Evolutionary conservation across 78 protist genomes (phyloP).

Genomic region (Chrysochromulina parva): DNA sequence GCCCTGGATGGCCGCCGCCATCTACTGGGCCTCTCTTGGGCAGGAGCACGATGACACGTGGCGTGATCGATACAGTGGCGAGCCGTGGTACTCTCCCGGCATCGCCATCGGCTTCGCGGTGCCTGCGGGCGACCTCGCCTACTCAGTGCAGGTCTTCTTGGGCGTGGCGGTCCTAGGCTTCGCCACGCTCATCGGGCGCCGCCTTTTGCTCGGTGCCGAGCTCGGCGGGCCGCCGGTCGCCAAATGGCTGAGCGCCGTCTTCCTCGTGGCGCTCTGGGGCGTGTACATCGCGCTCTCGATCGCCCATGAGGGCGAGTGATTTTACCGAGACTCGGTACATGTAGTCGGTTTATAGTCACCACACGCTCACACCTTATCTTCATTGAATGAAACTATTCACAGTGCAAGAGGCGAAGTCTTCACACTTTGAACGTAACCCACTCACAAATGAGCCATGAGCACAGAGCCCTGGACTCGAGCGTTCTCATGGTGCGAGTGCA

Average conservation of each 20-base stretch:
- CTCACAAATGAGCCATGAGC: too few relatives aligned
- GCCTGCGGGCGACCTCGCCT: slow-evolving; percentile 19
- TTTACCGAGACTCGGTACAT: too few relatives aligned
- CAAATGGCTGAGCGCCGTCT: not conserved
- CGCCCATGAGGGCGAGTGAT: too few relatives aligned
- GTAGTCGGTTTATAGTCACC: too few relatives aligned
- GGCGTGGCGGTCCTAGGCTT: not conserved
- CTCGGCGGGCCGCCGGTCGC: slow-evolving; percentile 26
- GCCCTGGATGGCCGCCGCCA: slow-evolving; percentile 42
- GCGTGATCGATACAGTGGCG: not conserved
- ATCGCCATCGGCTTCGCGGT: not conserved
- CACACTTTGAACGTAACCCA: too few relatives aligned
- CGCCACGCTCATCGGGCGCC: not conserved
- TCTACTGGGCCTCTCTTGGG: slow-evolving; percentile 5
- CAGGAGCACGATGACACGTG: not conserved
- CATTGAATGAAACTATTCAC: too few relatives aligned
- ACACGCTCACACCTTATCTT: too few relatives aligned
- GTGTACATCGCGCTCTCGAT: slow-evolving; percentile 22
- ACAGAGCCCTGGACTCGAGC: too few relatives aligned
- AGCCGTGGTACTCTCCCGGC: not conserved
- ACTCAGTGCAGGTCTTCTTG: slow-evolving; percentile 15
- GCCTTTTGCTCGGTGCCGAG: slow-evolving; percentile 17
- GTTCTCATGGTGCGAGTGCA: too few relatives aligned
- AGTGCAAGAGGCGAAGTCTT: too few relatives aligned
- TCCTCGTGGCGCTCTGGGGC: slow-evolving; percentile 24